A percentile compares a stretch with the other conserved stretches of the same genome.
Evolutionary conservation across 2,329 filamentous ascomycete genomes (phyloP).

Genomic region (Orbilia oligospora): DNA sequence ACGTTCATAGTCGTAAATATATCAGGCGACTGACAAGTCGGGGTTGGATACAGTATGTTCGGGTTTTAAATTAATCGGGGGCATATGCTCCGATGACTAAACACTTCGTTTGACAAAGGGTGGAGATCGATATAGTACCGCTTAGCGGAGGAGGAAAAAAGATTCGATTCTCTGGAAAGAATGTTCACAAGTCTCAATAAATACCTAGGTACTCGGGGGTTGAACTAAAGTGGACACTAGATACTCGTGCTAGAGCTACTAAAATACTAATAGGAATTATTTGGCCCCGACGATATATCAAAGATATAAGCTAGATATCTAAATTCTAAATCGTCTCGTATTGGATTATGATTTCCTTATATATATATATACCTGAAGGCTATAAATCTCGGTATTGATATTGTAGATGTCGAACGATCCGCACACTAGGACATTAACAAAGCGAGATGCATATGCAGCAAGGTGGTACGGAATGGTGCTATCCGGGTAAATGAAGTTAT

Average conservation of each 20-base stretch:
- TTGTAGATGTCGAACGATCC: conserved; percentile 1
- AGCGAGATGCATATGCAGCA: conserved; percentile 44
- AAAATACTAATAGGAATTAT: too few relatives aligned
- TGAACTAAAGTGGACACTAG: too few relatives aligned
- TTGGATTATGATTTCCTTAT: too few relatives aligned
- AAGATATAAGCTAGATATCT: too few relatives aligned
- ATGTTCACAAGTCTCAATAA: too few relatives aligned
- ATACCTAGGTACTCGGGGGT: too few relatives aligned
- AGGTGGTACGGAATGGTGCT: conserved; percentile 35
- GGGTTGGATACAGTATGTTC: not conserved
- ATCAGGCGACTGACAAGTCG: not conserved
- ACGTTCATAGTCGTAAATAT: too few relatives aligned
- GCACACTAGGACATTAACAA: conserved; percentile 16
- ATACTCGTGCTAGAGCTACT: too few relatives aligned
- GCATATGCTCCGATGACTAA: conserved; percentile 33
- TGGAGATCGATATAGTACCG: not conserved
- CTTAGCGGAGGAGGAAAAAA: not conserved
- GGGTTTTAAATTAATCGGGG: conserved; percentile 29
- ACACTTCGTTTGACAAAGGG: not conserved
- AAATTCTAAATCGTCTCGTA: too few relatives aligned
- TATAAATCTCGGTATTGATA: too few relatives aligned
- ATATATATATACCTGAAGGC: too few relatives aligned
- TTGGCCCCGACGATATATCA: too few relatives aligned
- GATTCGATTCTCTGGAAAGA: not conserved
- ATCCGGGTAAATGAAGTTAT: conserved; percentile 45